phyloP scores from a whole-genome alignment of 2,329 filamentous ascomycete genomes.

The Sporothrix protearum region DNA sequence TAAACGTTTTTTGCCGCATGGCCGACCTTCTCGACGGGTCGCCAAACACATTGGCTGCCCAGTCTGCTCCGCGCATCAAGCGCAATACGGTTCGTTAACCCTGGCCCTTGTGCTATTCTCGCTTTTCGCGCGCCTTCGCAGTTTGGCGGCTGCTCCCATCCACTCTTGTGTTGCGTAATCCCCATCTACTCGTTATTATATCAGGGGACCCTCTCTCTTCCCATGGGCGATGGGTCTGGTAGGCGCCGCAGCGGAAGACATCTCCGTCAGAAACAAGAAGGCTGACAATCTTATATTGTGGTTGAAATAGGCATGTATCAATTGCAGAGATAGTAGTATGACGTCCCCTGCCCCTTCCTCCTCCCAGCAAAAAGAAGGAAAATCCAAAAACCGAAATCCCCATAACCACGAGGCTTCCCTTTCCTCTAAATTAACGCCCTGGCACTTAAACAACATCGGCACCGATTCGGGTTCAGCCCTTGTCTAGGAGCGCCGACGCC shows the following conservation, averaged over 20 bases:
- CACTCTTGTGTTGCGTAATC: neutral
- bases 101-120: neutral
- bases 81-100: conserved; percentile 29
- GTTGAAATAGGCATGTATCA: conserved; percentile 28
- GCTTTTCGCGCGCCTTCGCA: neutral
- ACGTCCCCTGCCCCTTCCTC: neutral
- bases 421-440: neutral
- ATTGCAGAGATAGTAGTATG: conserved; percentile 32
- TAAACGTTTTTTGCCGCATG: conserved; percentile 21
- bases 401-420: neutral
- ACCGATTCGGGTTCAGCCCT: conserved; percentile 25
- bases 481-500: conserved; percentile 1
- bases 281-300: conserved; percentile 15
- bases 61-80: conserved; percentile 28
- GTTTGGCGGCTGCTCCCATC: conserved; percentile 1
- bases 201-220: neutral
- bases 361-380: neutral
- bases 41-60: conserved; percentile 21
- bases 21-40: conserved; percentile 22
- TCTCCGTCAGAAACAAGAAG: neutral
- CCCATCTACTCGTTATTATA: neutral
- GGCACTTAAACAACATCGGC: conserved; percentile 24
- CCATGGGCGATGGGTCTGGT: neutral
- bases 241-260: neutral
- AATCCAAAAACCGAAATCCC: neutral